Evolutionary conservation across 139 green algal species (phyloP).

Genomic region (Micractinium sp.): DNA sequence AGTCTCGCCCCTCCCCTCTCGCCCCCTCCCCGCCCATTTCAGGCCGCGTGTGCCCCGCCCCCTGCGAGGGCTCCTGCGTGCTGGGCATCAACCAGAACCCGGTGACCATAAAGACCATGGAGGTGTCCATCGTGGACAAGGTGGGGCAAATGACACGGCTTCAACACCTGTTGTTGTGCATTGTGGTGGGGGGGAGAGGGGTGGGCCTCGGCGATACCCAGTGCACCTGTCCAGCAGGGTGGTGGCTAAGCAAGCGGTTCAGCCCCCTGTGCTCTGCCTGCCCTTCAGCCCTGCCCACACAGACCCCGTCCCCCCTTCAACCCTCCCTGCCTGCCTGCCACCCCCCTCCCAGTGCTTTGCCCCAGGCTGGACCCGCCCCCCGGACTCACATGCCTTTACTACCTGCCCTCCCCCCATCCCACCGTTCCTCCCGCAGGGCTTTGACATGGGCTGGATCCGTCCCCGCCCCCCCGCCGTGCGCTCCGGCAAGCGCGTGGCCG

Average conservation of each 20-base stretch:
- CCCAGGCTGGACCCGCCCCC: too few species aligned
- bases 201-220: too few species aligned
- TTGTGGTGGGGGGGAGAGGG: too few species aligned
- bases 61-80: slow-evolving; percentile 95
- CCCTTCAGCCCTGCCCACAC: too few species aligned
- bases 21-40: not conserved
- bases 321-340: too few species aligned
- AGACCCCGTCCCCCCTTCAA: too few species aligned
- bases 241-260: too few species aligned
- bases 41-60: slow-evolving; percentile 89
- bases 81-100: slow-evolving; percentile 98
- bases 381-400: too few species aligned
- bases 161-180: too few species aligned
- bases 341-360: too few species aligned
- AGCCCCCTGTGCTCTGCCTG: too few species aligned
- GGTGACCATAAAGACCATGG: slow-evolving; percentile 97
- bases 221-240: too few species aligned
- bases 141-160: slow-evolving; percentile 10
- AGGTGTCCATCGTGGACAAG: slow-evolving; percentile 95
- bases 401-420: not conserved
- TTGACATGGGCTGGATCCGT: slow-evolving; percentile 95
- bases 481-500: slow-evolving; percentile 82
- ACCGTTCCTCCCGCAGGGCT: slow-evolving; percentile 64
- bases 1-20: not conserved
- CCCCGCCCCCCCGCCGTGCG: slow-evolving; percentile 81